These are phyloP conservation scores for Botryotinia globosa DNA, from an alignment of 2,329 filamentous ascomycete species.

Conservation along the genomic window DNA sequence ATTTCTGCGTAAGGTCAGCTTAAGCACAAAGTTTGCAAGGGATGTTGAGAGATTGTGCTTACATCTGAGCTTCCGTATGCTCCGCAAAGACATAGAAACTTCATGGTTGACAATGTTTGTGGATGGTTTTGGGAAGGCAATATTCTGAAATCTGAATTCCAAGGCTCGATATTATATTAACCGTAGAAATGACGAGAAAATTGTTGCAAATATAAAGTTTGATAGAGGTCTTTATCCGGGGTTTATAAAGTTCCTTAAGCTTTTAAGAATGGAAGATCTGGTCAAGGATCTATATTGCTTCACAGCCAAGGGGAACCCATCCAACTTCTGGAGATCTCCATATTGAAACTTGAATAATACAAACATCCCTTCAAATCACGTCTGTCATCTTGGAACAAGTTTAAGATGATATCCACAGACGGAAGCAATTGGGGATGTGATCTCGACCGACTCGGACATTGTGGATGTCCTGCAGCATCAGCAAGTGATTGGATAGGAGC, in stretches of 20 bases:
- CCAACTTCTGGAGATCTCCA: neutral
- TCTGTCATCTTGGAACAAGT: slow-evolving; percentile 1
- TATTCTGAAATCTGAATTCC: neutral
- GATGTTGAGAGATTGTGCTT: slow-evolving; percentile 33
- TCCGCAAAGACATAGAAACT: slow-evolving; percentile 56
- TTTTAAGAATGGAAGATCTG: neutral
- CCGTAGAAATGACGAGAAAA: neutral
- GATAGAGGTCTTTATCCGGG: neutral
- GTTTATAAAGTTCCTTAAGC: slow-evolving; percentile 4
- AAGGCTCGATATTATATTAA: neutral
- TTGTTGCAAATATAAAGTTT: neutral
- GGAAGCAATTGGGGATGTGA: neutral
- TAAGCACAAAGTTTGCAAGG: slow-evolving; percentile 18
- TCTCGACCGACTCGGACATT: neutral
- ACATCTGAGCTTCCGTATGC: slow-evolving; percentile 56
- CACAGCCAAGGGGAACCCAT: neutral
- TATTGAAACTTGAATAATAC: slow-evolving; percentile 15
- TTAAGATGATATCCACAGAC: slow-evolving; percentile 12
- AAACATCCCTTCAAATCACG: slow-evolving; percentile 12
- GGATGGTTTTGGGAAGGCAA: neutral
- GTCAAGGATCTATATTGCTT: neutral
- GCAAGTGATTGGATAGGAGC: neutral
- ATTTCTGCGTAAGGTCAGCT: slow-evolving; percentile 46
- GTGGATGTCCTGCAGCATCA: neutral
- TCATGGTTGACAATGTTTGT: slow-evolving; percentile 43